A percentile compares a stretch with the other conserved stretches of the same genome.
These are phyloP conservation scores for Boletus bicolor DNA, from an alignment of 768 basidiomycete genomes.

Conservation along the genomic window DNA sequence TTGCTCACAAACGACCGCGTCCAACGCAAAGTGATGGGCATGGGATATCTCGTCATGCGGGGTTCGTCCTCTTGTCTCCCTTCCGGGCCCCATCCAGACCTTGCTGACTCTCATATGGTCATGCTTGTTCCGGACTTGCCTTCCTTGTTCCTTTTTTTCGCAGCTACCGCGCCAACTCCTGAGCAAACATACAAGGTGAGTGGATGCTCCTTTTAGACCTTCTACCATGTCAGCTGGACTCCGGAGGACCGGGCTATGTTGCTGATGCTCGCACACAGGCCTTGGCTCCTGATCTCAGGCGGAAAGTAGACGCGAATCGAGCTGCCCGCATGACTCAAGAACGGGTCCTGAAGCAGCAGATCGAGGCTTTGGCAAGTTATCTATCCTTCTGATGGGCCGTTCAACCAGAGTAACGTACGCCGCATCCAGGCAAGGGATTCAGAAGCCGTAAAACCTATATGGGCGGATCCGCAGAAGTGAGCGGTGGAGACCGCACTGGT, in stretches of 20 bases:
- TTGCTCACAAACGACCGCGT: not conserved
- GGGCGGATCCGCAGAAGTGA: constrained; percentile 29
- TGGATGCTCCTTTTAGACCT: constrained; percentile 1
- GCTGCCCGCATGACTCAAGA: constrained; percentile 52
- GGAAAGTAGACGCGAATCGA: constrained; percentile 59
- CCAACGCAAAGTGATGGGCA: constrained; percentile 44
- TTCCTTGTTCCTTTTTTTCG: not conserved
- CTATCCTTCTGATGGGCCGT: not conserved
- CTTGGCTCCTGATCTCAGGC: constrained; percentile 62
- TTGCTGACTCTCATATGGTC: constrained; percentile 6
- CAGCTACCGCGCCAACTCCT: constrained; percentile 36
- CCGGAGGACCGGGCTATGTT: not conserved
- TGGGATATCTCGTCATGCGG: constrained; percentile 60
- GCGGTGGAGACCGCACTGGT: not conserved
- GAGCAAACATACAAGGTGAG: constrained; percentile 36
- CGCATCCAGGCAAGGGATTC: constrained; percentile 22
- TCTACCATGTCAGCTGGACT: not conserved
- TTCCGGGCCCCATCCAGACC: not conserved
- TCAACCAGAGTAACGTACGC: constrained; percentile 3
- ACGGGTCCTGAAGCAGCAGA: constrained; percentile 49
- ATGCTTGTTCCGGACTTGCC: not conserved
- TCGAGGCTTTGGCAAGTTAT: constrained; percentile 49
- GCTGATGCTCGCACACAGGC: constrained; percentile 35
- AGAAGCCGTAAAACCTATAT: constrained; percentile 33
- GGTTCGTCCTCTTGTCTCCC: constrained; percentile 36